These are phyloP conservation scores for Penicillium bovifimosum DNA, from an alignment of 495 filamentous ascomycete species.

Conservation along the genomic window DNA sequence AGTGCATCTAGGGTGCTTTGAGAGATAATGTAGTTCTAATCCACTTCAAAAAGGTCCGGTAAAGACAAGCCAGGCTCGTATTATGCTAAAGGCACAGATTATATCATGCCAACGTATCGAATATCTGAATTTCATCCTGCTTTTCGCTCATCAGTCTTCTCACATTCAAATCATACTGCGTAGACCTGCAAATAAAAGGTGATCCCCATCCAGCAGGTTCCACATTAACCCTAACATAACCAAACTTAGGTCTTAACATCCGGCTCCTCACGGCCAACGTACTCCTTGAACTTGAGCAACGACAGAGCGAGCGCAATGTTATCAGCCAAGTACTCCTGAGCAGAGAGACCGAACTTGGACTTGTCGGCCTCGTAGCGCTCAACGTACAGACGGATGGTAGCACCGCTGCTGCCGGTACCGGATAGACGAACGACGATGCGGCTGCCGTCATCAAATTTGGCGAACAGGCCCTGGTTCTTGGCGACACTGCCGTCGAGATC, in stretches of 20 bases:
- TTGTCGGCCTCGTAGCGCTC: slow-evolving; percentile 83
- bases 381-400: slow-evolving; percentile 93
- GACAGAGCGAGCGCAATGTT: slow-evolving; percentile 78
- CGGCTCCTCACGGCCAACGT: slow-evolving; percentile 81
- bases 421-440: slow-evolving; percentile 91
- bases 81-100: slow-evolving; percentile 1
- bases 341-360: slow-evolving; percentile 66
- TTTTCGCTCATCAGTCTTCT: slow-evolving; percentile 15
- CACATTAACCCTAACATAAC: slow-evolving; percentile 7
- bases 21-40: background rate
- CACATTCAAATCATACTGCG: slow-evolving; percentile 5
- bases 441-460: slow-evolving; percentile 91
- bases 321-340: slow-evolving; percentile 90
- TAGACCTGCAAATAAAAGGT: slow-evolving; percentile 11
- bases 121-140: slow-evolving; percentile 7
- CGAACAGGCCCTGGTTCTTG: slow-evolving; percentile 93
- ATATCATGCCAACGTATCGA: slow-evolving; percentile 3
- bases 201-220: slow-evolving; percentile 29
- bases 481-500: slow-evolving; percentile 93
- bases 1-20: no score
- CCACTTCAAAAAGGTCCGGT: background rate
- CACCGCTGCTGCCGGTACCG: slow-evolving; percentile 89
- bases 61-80: background rate
- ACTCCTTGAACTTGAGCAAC: slow-evolving; percentile 84
- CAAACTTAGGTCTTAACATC: slow-evolving; percentile 82